phyloP scores from a whole-genome alignment of 2,329 filamentous ascomycete genomes.

The Simplicillium aogashimaense region DNA sequence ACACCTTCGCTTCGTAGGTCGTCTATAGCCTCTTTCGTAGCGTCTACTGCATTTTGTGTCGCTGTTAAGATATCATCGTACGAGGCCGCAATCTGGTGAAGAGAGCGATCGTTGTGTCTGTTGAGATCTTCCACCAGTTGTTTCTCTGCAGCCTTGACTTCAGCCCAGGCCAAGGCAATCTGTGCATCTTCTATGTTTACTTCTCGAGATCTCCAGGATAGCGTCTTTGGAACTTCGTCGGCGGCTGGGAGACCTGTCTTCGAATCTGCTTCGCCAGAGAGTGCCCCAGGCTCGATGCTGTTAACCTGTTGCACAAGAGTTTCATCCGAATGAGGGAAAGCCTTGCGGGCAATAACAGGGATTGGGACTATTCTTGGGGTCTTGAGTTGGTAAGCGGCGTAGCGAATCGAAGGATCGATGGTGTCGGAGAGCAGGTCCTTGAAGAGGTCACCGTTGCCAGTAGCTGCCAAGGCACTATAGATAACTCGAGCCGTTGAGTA shows the following conservation, averaged over 20 bases:
- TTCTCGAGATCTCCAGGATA: conserved; percentile 77
- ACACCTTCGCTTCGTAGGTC: conserved; percentile 78
- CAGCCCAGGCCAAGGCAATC: conserved; percentile 74
- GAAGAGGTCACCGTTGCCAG: conserved; percentile 60
- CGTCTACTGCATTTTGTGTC: conserved; percentile 89
- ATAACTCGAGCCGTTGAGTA: conserved; percentile 73
- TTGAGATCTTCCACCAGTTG: conserved; percentile 37
- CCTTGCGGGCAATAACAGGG: conserved; percentile 65
- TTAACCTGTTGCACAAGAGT: conserved; percentile 58
- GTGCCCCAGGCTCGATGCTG: conserved; percentile 48
- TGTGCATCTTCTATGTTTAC: conserved; percentile 89
- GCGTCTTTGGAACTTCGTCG: conserved; percentile 56
- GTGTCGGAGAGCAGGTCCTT: conserved; percentile 78
- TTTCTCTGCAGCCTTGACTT: conserved; percentile 47
- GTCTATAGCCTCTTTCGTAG: conserved; percentile 86
- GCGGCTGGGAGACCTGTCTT: conserved; percentile 38
- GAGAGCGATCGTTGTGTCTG: conserved; percentile 31
- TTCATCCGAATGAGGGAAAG: conserved; percentile 59
- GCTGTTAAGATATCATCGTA: conserved; percentile 88
- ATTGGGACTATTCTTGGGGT: conserved; percentile 79
- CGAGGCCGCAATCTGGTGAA: conserved; percentile 65
- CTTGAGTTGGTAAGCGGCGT: conserved; percentile 86
- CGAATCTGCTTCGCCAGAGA: conserved; percentile 28
- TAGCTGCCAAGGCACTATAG: conserved; percentile 63
- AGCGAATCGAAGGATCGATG: conserved; percentile 87